Evolutionary conservation across 1,284 basidiomycete species (phyloP).

Genomic region (Phellopilus nigrolimitatus): DNA sequence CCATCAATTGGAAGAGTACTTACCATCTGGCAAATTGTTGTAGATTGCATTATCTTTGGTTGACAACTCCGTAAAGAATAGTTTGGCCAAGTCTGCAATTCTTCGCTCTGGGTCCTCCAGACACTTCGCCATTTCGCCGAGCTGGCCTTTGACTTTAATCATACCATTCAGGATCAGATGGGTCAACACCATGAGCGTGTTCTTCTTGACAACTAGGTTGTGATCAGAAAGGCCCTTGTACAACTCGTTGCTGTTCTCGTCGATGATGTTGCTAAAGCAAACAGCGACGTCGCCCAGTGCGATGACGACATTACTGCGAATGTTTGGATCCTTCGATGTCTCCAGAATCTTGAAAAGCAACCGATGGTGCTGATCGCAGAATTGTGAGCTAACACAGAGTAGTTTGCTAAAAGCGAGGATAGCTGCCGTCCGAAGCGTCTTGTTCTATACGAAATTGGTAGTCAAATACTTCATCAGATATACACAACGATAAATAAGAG

Average conservation of each 20-base stretch:
- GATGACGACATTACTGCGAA: slow-evolving; percentile 95
- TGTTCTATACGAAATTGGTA: slow-evolving; percentile 55
- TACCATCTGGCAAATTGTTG: slow-evolving; percentile 93
- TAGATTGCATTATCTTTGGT: slow-evolving; percentile 99
- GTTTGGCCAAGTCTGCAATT: slow-evolving; percentile 89
- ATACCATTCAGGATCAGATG: slow-evolving; percentile 97
- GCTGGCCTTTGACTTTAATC: slow-evolving; percentile 99
- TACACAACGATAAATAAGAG: no score
- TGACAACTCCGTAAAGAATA: slow-evolving; percentile 95
- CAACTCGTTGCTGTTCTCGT: slow-evolving; percentile 94
- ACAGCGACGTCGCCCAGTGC: slow-evolving; percentile 96
- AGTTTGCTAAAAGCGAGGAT: slow-evolving; percentile 92
- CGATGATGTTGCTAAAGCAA: slow-evolving; percentile 93
- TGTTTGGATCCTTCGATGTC: slow-evolving; percentile 82
- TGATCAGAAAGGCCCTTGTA: slow-evolving; percentile 90
- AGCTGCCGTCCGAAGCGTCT: slow-evolving; percentile 81
- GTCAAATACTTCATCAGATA: slow-evolving; percentile 8
- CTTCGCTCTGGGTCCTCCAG: slow-evolving; percentile 89
- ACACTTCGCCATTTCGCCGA: slow-evolving; percentile 99
- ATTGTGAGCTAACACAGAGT: slow-evolving; percentile 91
- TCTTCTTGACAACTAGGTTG: slow-evolving; percentile 94
- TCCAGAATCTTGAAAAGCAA: slow-evolving; percentile 93
- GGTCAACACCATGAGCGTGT: slow-evolving; percentile 97
- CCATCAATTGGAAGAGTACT: slow-evolving; percentile 21
- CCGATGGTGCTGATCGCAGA: slow-evolving; percentile 87